Conservation (phyloP, 495 filamentous ascomycete species). For the Aspergillus wentii region DNA sequence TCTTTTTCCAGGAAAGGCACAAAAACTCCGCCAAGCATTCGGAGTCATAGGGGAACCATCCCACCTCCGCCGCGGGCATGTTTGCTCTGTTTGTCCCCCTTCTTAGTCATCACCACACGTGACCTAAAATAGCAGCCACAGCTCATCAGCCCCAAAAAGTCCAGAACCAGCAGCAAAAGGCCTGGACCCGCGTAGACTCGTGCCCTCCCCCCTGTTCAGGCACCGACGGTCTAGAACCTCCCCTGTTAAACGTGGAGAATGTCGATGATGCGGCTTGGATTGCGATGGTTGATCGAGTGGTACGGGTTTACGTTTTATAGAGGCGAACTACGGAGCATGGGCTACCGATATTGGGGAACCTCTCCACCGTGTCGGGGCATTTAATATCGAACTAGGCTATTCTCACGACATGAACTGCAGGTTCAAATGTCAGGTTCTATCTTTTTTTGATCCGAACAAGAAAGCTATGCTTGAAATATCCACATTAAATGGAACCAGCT, state of each 20-base stretch:
- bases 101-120: conserved; percentile 3
- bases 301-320: background rate
- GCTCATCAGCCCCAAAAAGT: conserved; percentile 12
- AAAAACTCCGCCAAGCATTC: conserved; percentile 31
- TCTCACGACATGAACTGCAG: too few relatives aligned
- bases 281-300: too few relatives aligned
- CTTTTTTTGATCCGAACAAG: too few relatives aligned
- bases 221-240: conserved; percentile 27
- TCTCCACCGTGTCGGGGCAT: too few relatives aligned
- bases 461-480: too few relatives aligned
- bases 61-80: conserved; percentile 8
- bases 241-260: conserved; percentile 2
- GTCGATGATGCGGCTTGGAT: too few relatives aligned
- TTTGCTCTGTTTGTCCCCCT: conserved; percentile 22
- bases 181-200: conserved; percentile 29
- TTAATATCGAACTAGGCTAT: too few relatives aligned
- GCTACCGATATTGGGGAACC: too few relatives aligned
- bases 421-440: too few relatives aligned
- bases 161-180: conserved; percentile 24
- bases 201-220: conserved; percentile 11
- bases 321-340: too few relatives aligned
- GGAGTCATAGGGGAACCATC: conserved; percentile 29
- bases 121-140: conserved; percentile 9
- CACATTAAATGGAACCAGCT: too few relatives aligned
- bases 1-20: too few relatives aligned